Base-by-base conservation (phyloP, 805 yeast species). In the Ogataea methanolica region DNA sequence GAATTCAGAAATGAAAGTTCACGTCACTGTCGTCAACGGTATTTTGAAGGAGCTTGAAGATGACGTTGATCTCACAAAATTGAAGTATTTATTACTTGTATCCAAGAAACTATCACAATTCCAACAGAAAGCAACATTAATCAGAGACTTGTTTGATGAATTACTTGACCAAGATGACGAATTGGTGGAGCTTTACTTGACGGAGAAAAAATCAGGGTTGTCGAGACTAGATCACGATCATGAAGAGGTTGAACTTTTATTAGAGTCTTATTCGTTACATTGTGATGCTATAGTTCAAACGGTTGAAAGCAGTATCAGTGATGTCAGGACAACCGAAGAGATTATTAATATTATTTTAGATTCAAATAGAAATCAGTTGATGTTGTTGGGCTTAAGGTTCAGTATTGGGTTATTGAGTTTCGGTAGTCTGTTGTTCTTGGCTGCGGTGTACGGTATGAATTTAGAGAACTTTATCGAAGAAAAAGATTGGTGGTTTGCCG, bases 371-470 rank as follows among this genome's bases (percentile, higher is more conserved):
- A 94, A 94, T 66, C 89, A 92, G 55, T 73, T 94, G 50, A 90
- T 94, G 97, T 65, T 90, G 29, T 71, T 94, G 36, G 96, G 96
- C 3, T 72, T 94, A 47, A 76, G 85, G 56, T 88, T 89, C 63
- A 83, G 94, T 43, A 82, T 89, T 23, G 94, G 96, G 0, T 74
- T 95, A 47, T 69, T 94, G 34, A 84, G 96, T 4, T 71, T 91
- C 59, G 96, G 96, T 2, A 78, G 83, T 15, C 85, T 94, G 1
- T 70, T 95, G 41, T 88, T 87, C 54, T 63, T 88, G 15, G 94
- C 96, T 2, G 85, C 97, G 0, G 70, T 89, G 11, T 94, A 91
- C 65, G 99, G 99, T 34, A 94, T 94, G 99, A 94, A 94, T 66
- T 71, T 94, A 63, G 88, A 86, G 60, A 94, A 92, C 67, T 90